phyloP scores from a whole-genome alignment of 495 filamentous ascomycete species.

The Neurospora africana region DNA sequence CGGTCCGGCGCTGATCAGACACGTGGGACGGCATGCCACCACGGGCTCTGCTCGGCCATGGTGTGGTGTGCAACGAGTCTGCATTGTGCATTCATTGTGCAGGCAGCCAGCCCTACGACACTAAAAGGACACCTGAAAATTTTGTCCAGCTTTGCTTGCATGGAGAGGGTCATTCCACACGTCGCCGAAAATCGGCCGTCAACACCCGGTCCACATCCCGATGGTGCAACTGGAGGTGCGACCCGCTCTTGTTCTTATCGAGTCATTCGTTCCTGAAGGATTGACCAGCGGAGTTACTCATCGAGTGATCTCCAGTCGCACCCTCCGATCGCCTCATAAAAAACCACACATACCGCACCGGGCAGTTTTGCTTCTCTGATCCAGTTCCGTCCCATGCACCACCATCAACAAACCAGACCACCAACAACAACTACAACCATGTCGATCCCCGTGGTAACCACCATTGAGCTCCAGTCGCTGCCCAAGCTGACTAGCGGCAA shows the following conservation, averaged over 20 bases:
- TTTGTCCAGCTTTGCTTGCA: neutral
- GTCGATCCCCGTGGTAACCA: constrained; percentile 13
- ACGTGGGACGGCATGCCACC: neutral
- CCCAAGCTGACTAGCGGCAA: constrained; percentile 46
- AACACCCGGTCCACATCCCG: neutral
- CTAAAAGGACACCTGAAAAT: neutral
- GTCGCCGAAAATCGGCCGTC: constrained; percentile 8
- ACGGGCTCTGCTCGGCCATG: neutral
- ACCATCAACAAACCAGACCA: neutral
- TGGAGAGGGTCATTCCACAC: neutral
- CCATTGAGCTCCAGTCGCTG: constrained; percentile 20
- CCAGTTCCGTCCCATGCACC: neutral
- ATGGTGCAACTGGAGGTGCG: neutral
- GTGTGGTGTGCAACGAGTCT: neutral
- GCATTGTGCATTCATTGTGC: neutral
- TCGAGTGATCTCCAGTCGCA: neutral
- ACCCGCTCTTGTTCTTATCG: neutral
- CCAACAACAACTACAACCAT: neutral
- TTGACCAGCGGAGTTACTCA: neutral
- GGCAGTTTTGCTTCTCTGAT: neutral
- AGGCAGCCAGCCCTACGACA: neutral
- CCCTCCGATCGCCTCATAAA: neutral
- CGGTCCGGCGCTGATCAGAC: neutral
- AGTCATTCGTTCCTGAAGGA: neutral
- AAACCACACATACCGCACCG: neutral